Conservation (phyloP, 2,329 filamentous ascomycete genomes). For the Sclerotinia sclerotiorum region DNA sequence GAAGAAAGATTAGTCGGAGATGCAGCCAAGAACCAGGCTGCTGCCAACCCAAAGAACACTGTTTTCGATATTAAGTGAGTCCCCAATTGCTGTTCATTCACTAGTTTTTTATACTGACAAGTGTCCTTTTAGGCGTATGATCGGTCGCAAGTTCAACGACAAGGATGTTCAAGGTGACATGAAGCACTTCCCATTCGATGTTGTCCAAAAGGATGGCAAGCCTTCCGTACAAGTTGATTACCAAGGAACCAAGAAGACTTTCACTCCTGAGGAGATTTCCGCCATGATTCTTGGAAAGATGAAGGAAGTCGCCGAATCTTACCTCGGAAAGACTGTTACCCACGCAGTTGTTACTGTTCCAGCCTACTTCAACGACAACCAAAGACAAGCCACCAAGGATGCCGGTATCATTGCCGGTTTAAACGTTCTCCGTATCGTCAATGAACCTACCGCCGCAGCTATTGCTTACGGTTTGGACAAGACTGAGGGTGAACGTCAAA, state of each 20-base stretch:
- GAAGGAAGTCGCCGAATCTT: slow-evolving; percentile 79
- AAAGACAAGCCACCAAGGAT: slow-evolving; percentile 95
- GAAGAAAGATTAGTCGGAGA: slow-evolving; percentile 97
- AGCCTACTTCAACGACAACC: slow-evolving; percentile 98
- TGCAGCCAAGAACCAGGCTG: slow-evolving; percentile 91
- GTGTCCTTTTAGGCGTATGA: slow-evolving; percentile 62
- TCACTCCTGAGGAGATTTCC: slow-evolving; percentile 78
- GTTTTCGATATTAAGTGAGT: slow-evolving; percentile 60
- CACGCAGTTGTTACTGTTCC: slow-evolving; percentile 92
- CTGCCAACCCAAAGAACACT: slow-evolving; percentile 25
- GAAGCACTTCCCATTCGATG: slow-evolving; percentile 99
- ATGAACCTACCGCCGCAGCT: slow-evolving; percentile 93
- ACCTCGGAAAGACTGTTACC: slow-evolving; percentile 78
- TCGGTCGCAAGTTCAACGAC: slow-evolving; percentile 79
- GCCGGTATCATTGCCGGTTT: slow-evolving; percentile 88
- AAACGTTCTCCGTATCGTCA: slow-evolving; percentile 93
- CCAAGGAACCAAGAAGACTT: slow-evolving; percentile 63
- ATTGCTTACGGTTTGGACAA: slow-evolving; percentile 93
- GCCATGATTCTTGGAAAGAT: slow-evolving; percentile 83
- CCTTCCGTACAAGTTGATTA: slow-evolving; percentile 70
- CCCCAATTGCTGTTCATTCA: slow-evolving; percentile 18
- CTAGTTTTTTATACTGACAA: slow-evolving; percentile 39
- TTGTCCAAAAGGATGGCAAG: slow-evolving; percentile 86
- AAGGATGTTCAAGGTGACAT: slow-evolving; percentile 88
- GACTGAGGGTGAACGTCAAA: slow-evolving; percentile 78